Evolutionary conservation across 352 stramenopile genomes (phyloP), one percentile per base, ranked within the genome.

Genomic region (Pythium folliculosum): DNA sequence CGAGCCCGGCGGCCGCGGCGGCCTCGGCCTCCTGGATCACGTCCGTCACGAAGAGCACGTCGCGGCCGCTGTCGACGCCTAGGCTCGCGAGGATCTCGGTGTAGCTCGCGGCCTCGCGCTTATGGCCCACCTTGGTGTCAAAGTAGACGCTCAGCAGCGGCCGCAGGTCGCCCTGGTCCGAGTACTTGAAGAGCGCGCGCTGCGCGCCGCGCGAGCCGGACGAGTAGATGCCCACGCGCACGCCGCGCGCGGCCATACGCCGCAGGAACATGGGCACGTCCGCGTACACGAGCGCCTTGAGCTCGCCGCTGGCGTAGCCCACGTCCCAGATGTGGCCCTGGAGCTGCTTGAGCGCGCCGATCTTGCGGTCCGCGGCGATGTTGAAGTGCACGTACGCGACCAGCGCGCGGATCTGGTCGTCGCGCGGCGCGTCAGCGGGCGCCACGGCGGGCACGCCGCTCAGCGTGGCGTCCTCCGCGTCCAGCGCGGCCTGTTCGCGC

Each of bases 151-250:
- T 86, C 66, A 97, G 25, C 40, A 83, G 84, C 32, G 76, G 54
- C 25, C 87, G 85, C 54, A 97, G 67, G 67, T 97, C 90, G 35
- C 88, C 90, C 59, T 89, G 77, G 67, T 91, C 72, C 4, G 88
- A 92, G 72, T 96, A 87, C 66, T 91, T 77, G 65, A 97, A 97
- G 8, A 97, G 76, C 71, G 94, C 73, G 22, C 86, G 84, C 69
- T 97, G 91, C 17, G 91, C 91, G 55, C 91, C 77, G 19, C 87
- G 80, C 69, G 88, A 97, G 14, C 96, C 96, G 8, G 93, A 98
- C 43, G 89, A 98, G 75, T 98, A 99, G 69, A 98, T 98, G 59
- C 90, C 90, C 19, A 98, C 82, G 50, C 80, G 76, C 44, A 97
- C 80, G 51, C 83, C 82, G 21, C 79, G 74, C 3, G 71, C 57